Conservation (phyloP, 768 basidiomycete species). For the Russula sp. region DNA sequence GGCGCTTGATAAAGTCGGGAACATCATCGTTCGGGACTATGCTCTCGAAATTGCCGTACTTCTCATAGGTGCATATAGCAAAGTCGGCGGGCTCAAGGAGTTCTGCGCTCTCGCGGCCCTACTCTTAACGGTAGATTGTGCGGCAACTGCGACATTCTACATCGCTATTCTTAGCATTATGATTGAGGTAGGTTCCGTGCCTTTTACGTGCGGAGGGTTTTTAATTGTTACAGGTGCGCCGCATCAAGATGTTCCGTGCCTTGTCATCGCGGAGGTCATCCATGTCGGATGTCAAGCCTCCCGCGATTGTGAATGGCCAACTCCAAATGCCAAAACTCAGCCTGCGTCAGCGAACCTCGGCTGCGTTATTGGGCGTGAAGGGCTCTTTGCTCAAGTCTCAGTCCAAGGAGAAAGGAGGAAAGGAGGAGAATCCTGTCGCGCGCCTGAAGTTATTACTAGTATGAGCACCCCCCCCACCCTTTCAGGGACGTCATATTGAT, state of each 20-base stretch:
- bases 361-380: slow-evolving; percentile 39
- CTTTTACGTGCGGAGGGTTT: background rate
- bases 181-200: slow-evolving; percentile 64
- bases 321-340: slow-evolving; percentile 22
- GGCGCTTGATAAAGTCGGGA: slow-evolving; percentile 71
- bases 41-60: slow-evolving; percentile 88
- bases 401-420: slow-evolving; percentile 33
- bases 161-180: slow-evolving; percentile 86
- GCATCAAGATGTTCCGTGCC: slow-evolving; percentile 56
- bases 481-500: slow-evolving; percentile 1
- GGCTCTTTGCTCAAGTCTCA: slow-evolving; percentile 37
- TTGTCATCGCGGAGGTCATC: slow-evolving; percentile 34
- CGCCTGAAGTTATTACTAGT: slow-evolving; percentile 84
- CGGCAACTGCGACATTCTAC: slow-evolving; percentile 86
- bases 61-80: slow-evolving; percentile 75
- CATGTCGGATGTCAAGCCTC: slow-evolving; percentile 22
- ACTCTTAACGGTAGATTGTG: slow-evolving; percentile 79
- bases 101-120: slow-evolving; percentile 93
- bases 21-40: slow-evolving; percentile 86
- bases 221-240: slow-evolving; percentile 46
- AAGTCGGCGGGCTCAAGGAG: slow-evolving; percentile 84
- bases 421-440: slow-evolving; percentile 74
- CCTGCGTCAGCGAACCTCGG: slow-evolving; percentile 26
- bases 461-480: slow-evolving; percentile 1
- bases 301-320: slow-evolving; percentile 20